Evolutionary conservation across 2,329 filamentous ascomycete genomes (phyloP), one percentile per base, ranked within the genome.

Genomic region (Emmonsiellopsis sp.): DNA sequence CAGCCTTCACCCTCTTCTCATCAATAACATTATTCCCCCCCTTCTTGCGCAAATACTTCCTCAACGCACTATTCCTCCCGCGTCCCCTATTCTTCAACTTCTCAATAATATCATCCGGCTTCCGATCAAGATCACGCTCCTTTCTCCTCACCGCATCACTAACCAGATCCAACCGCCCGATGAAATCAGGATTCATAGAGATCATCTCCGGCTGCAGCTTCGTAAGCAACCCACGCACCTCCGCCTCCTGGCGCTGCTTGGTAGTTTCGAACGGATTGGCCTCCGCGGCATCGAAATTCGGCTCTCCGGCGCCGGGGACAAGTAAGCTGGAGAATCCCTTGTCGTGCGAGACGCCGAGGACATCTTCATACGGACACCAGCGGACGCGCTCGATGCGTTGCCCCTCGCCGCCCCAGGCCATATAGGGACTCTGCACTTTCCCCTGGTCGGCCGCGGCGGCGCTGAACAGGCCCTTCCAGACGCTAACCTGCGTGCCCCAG

Each of bases 161-260:
- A 50, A 87, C 81, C 54, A 90, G 76, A 67, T 98, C 91, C 34
- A 98, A 78, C 61, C 84, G 89, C 53, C 93, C 93, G 62, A 98
- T 83, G 66, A 90, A 94, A 70, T 93, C 87, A 61, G 93, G 92
- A 67, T 98, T 86, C 20, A 98, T 77, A 1, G 89, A 88, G 58
- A 98, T 98, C 89, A 97, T 98, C 66, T 95, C 92, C 3, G 93
- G 92, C 64, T 91, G 84, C 47, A 98, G 78, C 76, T 98, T 98
- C 78, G 94, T 95, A 62, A 98, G 82, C 59, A 98, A 78, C 10
- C 81, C 78, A 75, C 87, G 89, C 69, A 98, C 90, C 71, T 98
- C 93, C 50, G 81, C 80, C 72, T 98, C 93, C 70, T 94, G 91
- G 63, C 93, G 83, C 74, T 97, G 91, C 73, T 93, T 94, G 64